Evolutionary conservation across 805 yeast species (phyloP), one percentile per base, ranked within the genome.

Genomic region (Wickerhamomyces silvicola): DNA sequence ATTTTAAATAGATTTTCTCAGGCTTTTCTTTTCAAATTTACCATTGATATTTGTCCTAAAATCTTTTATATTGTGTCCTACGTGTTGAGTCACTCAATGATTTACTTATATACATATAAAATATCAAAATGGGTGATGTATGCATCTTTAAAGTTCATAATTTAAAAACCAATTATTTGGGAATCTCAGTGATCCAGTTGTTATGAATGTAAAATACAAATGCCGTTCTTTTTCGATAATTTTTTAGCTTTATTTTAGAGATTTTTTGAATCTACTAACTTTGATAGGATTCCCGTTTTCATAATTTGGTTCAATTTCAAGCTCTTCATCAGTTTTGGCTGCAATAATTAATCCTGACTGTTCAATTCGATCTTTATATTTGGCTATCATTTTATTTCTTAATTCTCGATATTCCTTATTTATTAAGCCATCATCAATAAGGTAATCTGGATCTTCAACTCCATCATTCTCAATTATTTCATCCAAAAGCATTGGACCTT

Each of bases 251-350:
- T n/a, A n/a, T n/a, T n/a, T 18, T n/a, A 31, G 10, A 4, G 83
- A 80, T 9, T 83, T 73, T 46, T 66, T 81, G 54, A 85, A 85
- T 31, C 86, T 61, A 48, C 94, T 82, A 2, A 72, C 59, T 37
- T 65, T 76, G 7, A 71, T 51, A 0, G 77, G 76, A 33, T 73
- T 68, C 0, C 85, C 85, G 23, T 57, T 46, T 33, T 73, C 80
- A 43, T 81, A 86, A 6, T 81, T 59, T 0, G 85, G 86, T 46
- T 81, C 94, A 13, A 74, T 45, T 35, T 76, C 88, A 37, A 56
- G 45, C 24, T 72, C 83, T 30, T 62, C 57, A 2, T 67, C 70
- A 1, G 69, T 56, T 37, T 64, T 60, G 4, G 24, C 6, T 8
- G 29, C 31, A 22, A 31, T 30, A 12, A 7, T 8, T 10, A 3